Evolutionary conservation across 306 rosid species (phyloP).

Genomic region (Castanea sativa): DNA sequence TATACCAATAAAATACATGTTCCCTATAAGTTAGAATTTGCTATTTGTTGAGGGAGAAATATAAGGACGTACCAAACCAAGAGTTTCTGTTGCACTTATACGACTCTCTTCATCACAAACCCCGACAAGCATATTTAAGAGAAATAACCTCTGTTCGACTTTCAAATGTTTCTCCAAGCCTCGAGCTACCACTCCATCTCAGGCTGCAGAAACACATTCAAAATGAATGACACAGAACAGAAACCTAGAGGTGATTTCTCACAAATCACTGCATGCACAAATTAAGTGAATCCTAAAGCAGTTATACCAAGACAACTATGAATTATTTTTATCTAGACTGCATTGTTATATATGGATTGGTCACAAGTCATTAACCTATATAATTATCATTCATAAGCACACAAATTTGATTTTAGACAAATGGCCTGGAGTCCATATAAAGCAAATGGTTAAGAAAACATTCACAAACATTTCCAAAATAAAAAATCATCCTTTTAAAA

Average conservation of each 20-base stretch:
- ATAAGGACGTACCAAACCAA: slow-evolving; percentile 64
- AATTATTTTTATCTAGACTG: not conserved
- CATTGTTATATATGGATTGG: not conserved
- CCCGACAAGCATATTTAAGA: slow-evolving; percentile 58
- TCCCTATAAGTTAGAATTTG: not conserved
- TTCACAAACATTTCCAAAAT: too few species aligned
- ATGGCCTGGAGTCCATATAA: not conserved
- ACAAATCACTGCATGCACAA: not conserved
- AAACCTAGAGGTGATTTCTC: not conserved
- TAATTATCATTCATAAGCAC: not conserved
- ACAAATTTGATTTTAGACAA: not conserved
- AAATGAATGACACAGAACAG: slow-evolving; percentile 1
- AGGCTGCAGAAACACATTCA: slow-evolving; percentile 50
- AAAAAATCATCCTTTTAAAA: not conserved
- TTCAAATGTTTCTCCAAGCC: slow-evolving; percentile 78
- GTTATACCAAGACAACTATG: not conserved
- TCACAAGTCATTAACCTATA: not conserved
- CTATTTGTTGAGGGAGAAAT: not conserved
- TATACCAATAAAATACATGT: not conserved
- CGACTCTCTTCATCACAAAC: slow-evolving; percentile 59
- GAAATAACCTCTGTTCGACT: slow-evolving; percentile 66
- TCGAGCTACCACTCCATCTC: slow-evolving; percentile 94
- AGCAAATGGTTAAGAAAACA: not conserved
- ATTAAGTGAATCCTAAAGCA: not conserved
- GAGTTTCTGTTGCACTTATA: slow-evolving; percentile 70